Evolutionary conservation across 768 basidiomycete species (phyloP).

Genomic region (Amanita rimosa): DNA sequence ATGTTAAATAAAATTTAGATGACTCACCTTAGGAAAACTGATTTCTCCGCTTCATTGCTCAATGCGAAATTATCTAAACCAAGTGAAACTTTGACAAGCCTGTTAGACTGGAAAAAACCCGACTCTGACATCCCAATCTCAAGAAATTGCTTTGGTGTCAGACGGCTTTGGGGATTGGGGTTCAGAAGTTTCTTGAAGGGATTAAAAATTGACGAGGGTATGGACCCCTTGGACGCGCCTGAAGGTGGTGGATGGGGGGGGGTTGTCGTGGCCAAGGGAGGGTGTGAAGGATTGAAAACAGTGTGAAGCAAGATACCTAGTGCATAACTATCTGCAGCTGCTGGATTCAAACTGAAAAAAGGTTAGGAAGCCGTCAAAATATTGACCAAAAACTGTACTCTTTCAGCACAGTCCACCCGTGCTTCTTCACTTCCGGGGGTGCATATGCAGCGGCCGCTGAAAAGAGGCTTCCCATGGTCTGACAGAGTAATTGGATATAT

Average conservation of each 20-base stretch:
- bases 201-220: conserved; percentile 67
- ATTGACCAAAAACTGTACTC: conserved; percentile 37
- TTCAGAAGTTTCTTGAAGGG: conserved; percentile 83
- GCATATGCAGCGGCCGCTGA: conserved; percentile 52
- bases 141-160: conserved; percentile 68
- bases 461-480: conserved; percentile 59
- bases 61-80: conserved; percentile 82
- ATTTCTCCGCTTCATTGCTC: conserved; percentile 72
- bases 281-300: conserved; percentile 80
- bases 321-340: conserved; percentile 77
- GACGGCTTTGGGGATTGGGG: conserved; percentile 73
- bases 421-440: conserved; percentile 82
- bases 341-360: conserved; percentile 32
- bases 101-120: conserved; percentile 80
- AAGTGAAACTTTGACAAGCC: conserved; percentile 72
- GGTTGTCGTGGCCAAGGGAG: conserved; percentile 52
- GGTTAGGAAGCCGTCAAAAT: conserved; percentile 1
- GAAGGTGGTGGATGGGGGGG: conserved; percentile 72
- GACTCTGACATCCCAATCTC: conserved; percentile 69
- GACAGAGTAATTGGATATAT: conserved; percentile 10
- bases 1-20: not conserved
- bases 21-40: conserved; percentile 51
- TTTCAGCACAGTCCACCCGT: conserved; percentile 75
- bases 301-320: conserved; percentile 79
- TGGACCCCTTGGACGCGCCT: conserved; percentile 64